Percentiles rank a stretch among this genome's conserved stretches.
Conservation (phyloP, 345 rosid genomes). For the Hypericum androsaemum region DNA sequence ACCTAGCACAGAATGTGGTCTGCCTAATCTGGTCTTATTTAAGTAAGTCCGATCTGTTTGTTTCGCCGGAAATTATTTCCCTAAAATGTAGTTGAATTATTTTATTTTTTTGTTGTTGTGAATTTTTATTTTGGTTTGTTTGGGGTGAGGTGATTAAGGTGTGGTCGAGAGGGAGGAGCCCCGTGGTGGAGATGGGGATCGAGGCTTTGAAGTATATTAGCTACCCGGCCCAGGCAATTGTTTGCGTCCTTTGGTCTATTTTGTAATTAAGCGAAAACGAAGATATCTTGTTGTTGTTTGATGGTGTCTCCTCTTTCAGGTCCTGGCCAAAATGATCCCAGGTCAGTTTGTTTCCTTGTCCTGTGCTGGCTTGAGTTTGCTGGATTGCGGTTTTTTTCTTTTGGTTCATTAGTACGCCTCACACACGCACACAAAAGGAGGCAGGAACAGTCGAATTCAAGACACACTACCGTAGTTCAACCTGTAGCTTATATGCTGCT, state of each 20-base stretch:
- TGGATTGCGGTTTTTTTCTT: no score
- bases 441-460: no score
- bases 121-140: no score
- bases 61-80: no score
- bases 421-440: no score
- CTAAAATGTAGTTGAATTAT: no score
- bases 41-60: conserved; percentile 40
- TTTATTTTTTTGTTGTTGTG: no score
- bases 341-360: conserved; percentile 27
- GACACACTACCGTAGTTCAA: no score
- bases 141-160: conserved; percentile 57
- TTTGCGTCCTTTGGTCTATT: background rate
- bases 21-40: conserved; percentile 86
- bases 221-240: conserved; percentile 85
- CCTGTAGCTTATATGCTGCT: no score
- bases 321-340: conserved; percentile 94
- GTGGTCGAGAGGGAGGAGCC: conserved; percentile 77
- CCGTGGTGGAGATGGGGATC: conserved; percentile 98
- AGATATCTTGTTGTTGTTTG: background rate
- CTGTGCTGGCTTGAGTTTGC: background rate
- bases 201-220: conserved; percentile 95
- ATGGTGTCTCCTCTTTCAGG: conserved; percentile 39
- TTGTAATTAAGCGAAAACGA: background rate
- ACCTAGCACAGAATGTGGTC: conserved; percentile 83
- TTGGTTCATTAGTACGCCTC: no score